phyloP scores from a whole-genome alignment of 495 filamentous ascomycete species.

The Aspergillus panamensis region DNA sequence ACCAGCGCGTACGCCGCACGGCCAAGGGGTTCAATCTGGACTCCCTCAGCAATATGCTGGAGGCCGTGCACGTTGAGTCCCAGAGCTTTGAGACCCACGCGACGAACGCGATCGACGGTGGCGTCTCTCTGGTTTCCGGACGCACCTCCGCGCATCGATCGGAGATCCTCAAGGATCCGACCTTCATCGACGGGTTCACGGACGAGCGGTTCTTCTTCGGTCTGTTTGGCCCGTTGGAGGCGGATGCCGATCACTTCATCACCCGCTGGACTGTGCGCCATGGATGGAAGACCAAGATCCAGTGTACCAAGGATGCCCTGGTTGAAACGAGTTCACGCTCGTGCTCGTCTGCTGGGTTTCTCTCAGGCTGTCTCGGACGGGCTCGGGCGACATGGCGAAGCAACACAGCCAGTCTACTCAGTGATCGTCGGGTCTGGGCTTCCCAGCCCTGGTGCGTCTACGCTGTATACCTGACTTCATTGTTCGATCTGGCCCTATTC shows the following conservation, averaged over 20 bases:
- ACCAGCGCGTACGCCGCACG: constrained; percentile 42
- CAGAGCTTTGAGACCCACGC: constrained; percentile 57
- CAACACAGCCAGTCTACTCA: constrained; percentile 54
- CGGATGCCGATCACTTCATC: constrained; percentile 69
- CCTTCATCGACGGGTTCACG: constrained; percentile 50
- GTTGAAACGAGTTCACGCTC: constrained; percentile 59
- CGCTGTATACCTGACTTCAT: constrained; percentile 55
- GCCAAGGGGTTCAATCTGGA: constrained; percentile 26
- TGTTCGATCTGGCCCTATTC: constrained; percentile 57
- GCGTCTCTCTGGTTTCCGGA: constrained; percentile 54
- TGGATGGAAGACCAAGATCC: constrained; percentile 58
- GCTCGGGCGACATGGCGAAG: constrained; percentile 63
- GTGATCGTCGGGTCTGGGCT: constrained; percentile 47
- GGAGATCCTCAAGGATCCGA: constrained; percentile 40
- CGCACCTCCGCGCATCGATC: constrained; percentile 49
- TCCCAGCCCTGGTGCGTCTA: constrained; percentile 60
- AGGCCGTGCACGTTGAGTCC: constrained; percentile 50
- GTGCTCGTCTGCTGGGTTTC: constrained; percentile 46
- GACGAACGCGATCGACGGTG: constrained; percentile 52
- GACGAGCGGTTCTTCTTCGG: constrained; percentile 54
- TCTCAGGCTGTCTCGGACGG: constrained; percentile 59
- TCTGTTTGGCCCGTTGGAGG: constrained; percentile 42
- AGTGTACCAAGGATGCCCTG: constrained; percentile 54
- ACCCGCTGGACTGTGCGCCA: constrained; percentile 58
- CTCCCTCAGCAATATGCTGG: constrained; percentile 51